Base-by-base conservation (phyloP, 305 asterid species). In the Plantago lanceolata region DNA sequence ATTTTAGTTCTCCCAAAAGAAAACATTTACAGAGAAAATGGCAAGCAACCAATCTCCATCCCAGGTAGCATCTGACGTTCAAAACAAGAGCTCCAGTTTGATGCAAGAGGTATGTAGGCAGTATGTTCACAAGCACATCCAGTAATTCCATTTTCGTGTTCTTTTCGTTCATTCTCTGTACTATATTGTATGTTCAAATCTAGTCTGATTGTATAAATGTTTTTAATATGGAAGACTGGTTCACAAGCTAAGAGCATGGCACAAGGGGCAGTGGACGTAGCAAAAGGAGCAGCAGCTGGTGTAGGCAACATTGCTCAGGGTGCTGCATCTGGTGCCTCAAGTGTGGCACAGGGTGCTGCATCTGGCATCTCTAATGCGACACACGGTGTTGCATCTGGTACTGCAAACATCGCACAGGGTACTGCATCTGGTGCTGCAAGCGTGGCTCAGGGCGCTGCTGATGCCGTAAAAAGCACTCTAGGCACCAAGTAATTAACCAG, bases 381-480 rank as follows among this genome's bases (percentile, higher is more conserved):
- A n/a, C 43, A 55, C 28, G 59, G 59, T 15, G 61, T 40, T 26
- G 61, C 61, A 56, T 56, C 61, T 56, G 61, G 45, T n/a, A 16
- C 61, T 17, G 19, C 20, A 18, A 16, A 29, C 61, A 40, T 40
- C 9, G 43, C 33, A 24, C 43, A 55, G 16, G 59, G 59, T 26
- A 40, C 61, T 26, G 61, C 61, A 29, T 56, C 61, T 29, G 61
- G 61, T 29, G 14, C 61, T 26, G 37, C 20, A 18, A 16, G 12
- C 61, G 29, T 56, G 12, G 61, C 13, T 40, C 45, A 56, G 19
- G 61, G 61, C 5, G 19, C 61, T 15, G 61, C 61, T n/a, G 61
- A 40, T 29, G 61, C 61, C 12, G 44, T 29, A 7, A 56, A 29
- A 29, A 29, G 44, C 33, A 56, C 44, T 19, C 19, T 56, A 0